Base-by-base conservation (phyloP, 2,329 filamentous ascomycete genomes). In the Microdochium trichocladiopsis region DNA sequence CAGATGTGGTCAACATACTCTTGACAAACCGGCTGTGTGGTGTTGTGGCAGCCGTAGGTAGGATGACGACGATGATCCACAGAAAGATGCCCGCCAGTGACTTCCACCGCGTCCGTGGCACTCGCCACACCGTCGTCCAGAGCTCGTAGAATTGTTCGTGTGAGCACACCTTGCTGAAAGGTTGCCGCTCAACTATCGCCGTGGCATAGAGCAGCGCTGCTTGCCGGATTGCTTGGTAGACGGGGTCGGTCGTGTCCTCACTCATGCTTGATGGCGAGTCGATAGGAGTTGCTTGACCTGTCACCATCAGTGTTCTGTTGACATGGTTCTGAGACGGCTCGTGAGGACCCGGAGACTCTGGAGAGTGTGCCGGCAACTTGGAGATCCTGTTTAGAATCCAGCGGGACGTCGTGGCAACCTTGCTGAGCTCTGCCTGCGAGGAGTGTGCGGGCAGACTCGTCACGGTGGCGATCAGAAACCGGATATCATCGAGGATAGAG, bases 401-500 rank as follows among this genome's bases (percentile, higher is more conserved):
- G 2, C 61, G 56, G 1, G 74, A 71, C 1, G 69, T 69, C 0
- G 63, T 63, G 24, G 63, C 60, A 1, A 79, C 63, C 47, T 70
- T 69, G 14, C 69, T 60, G 2, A 73, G 58, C 25, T 75, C 66
- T 23, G 69, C 68, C 0, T 56, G 28, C 0, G 68, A 65, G 2
- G 73, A 59, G 0, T 63, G 47, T 2, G 58, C 53, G 0, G 74
- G 69, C n/a, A 77, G 61, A 1, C 66, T 61, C 4, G 76, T 55
- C 0, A 78, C 70, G 2, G 70, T 61, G 12, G 66, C 60, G n/a
- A 78, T 65, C 1, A 81, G 63, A 22, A 72, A 71, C 4, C 77
- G 71, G 62, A 79, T 72, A 49, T 77, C 72, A 51, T 81, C 78
- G 2, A 81, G 70, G 50, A 81, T 75, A 14, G 70, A 66, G 4